Conservation (phyloP, 371 early-diverging fungal genomes). For the Saksenaea oblongispora region DNA sequence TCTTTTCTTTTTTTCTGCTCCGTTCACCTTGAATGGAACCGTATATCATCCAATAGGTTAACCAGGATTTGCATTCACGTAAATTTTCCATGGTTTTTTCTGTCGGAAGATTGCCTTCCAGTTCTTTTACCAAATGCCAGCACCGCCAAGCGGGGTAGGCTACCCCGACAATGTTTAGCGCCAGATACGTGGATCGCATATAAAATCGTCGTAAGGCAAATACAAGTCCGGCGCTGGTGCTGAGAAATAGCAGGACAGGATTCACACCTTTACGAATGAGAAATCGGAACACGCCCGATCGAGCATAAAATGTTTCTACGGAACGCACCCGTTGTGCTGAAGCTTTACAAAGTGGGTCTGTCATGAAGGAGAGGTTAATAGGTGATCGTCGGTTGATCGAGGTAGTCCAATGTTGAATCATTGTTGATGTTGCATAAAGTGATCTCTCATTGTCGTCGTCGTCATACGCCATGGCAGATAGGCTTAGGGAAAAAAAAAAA, state of each 20-base stretch:
- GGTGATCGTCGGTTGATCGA: conserved; percentile 31
- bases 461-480: background rate
- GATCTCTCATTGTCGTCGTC: background rate
- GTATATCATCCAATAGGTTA: conserved; percentile 57
- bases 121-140: conserved; percentile 28
- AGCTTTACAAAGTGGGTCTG: conserved; percentile 23
- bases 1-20: background rate
- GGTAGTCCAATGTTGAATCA: conserved; percentile 14
- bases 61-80: conserved; percentile 44
- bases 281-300: conserved; percentile 29
- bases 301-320: conserved; percentile 35
- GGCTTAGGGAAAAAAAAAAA: background rate
- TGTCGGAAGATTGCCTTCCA: background rate
- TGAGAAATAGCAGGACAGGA: conserved; percentile 33
- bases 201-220: conserved; percentile 31
- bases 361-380: conserved; percentile 38
- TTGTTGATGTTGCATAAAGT: conserved; percentile 24
- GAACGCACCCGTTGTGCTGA: conserved; percentile 24
- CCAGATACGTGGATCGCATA: conserved; percentile 24
- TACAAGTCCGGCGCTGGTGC: conserved; percentile 21
- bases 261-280: conserved; percentile 36
- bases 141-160: conserved; percentile 45
- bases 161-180: conserved; percentile 39
- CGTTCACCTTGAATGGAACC: conserved; percentile 48
- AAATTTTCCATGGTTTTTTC: conserved; percentile 8